Percentiles rank a stretch among this genome's conserved stretches.
These are phyloP conservation scores for Zopfia rhizophila DNA, from an alignment of 2,329 filamentous ascomycete genomes.

Conservation along the genomic window DNA sequence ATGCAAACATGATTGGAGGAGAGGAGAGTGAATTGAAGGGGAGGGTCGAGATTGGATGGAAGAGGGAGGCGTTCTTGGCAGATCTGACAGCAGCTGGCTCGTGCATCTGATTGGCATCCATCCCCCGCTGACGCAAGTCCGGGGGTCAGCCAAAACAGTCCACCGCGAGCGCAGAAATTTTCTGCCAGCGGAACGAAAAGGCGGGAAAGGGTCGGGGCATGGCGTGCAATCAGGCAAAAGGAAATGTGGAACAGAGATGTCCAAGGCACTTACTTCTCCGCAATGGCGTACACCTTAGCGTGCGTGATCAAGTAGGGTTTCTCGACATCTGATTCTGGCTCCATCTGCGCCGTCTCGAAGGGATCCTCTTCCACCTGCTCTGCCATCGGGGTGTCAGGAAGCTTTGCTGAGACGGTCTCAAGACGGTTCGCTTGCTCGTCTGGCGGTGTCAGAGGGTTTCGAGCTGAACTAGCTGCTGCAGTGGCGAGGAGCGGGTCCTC, in stretches of 20 bases:
- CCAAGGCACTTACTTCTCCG: conserved; percentile 56
- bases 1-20: conserved; percentile 13
- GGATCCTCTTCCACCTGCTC: conserved; percentile 48
- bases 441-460: conserved; percentile 39
- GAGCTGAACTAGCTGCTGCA: conserved; percentile 31
- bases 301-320: conserved; percentile 57
- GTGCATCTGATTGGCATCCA: conserved; percentile 38
- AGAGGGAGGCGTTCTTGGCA: conserved; percentile 12
- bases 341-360: conserved; percentile 36
- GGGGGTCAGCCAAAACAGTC: conserved; percentile 39
- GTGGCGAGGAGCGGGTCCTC: conserved; percentile 53
- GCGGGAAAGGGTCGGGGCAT: conserved; percentile 12
- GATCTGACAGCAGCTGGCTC: conserved; percentile 23
- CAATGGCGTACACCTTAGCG: conserved; percentile 61
- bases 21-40: conserved; percentile 31
- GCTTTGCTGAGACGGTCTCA: conserved; percentile 36
- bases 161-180: conserved; percentile 33
- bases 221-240: conserved; percentile 25
- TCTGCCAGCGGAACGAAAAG: conserved; percentile 22
- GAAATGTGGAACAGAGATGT: conserved; percentile 13
- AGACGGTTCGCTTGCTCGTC: conserved; percentile 34
- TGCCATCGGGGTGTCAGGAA: conserved; percentile 41
- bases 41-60: conserved; percentile 10
- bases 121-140: conserved; percentile 38
- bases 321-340: conserved; percentile 50